Evolutionary conservation across 768 basidiomycete species (phyloP).

Genomic region (Crepidotus variabilis): DNA sequence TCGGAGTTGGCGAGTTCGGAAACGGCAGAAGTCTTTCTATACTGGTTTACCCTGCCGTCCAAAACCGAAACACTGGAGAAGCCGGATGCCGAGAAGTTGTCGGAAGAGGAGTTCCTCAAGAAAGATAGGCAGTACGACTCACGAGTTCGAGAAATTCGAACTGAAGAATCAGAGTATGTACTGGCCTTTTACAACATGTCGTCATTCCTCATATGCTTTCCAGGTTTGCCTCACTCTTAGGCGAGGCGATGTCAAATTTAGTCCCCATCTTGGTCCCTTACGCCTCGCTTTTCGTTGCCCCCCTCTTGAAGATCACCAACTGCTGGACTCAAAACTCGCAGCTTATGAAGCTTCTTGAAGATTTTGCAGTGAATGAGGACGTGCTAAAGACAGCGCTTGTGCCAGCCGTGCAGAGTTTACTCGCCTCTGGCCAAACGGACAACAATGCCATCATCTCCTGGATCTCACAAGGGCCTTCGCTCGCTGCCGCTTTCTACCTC

Average conservation of each 20-base stretch:
- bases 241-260: conserved; percentile 1
- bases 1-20: not conserved
- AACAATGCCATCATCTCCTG: conserved; percentile 2
- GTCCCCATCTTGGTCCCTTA: conserved; percentile 3
- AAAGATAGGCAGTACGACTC: conserved; percentile 3
- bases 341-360: conserved; percentile 3
- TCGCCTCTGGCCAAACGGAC: not conserved
- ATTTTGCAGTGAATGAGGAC: not conserved
- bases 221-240: conserved; percentile 2
- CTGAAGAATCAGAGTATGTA: conserved; percentile 1
- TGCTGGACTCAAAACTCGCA: not conserved
- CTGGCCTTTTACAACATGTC: not conserved
- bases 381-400: not conserved
- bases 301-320: conserved; percentile 3
- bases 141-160: not conserved
- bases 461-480: conserved; percentile 2
- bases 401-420: not conserved
- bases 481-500: conserved; percentile 11
- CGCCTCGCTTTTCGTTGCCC: conserved; percentile 3
- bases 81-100: not conserved
- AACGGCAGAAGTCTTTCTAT: not conserved
- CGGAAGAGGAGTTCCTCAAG: conserved; percentile 2
- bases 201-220: not conserved
- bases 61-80: not conserved
- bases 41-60: not conserved